These are phyloP conservation scores for Plasmodium yoelii DNA, from an alignment of 169 alveolate species.

Conservation along the genomic window DNA sequence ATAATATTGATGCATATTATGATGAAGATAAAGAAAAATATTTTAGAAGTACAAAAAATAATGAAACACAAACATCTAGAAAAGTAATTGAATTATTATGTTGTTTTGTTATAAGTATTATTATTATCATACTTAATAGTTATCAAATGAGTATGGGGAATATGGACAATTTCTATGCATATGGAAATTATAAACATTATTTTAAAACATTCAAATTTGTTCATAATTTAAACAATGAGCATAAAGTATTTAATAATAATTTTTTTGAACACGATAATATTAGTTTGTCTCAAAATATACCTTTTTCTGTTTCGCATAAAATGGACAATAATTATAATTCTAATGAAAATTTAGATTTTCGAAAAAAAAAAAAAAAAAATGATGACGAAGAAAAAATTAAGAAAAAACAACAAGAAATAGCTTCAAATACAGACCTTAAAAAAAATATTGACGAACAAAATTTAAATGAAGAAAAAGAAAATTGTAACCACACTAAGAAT, in stretches of 20 bases:
- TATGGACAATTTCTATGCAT: slow-evolving; percentile 41
- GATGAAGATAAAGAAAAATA: slow-evolving; percentile 75
- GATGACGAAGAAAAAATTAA: background rate
- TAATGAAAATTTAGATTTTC: background rate
- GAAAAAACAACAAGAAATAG: background rate
- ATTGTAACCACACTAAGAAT: background rate
- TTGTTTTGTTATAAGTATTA: slow-evolving; percentile 44
- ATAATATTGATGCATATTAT: slow-evolving; percentile 73
- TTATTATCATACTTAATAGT: slow-evolving; percentile 55
- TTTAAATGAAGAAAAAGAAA: background rate
- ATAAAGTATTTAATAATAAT: background rate
- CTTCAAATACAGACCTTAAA: background rate
- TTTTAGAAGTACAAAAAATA: slow-evolving; percentile 59
- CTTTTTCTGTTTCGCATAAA: background rate
- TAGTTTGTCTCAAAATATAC: background rate
- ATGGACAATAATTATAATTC: slow-evolving; percentile 1
- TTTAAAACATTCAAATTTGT: slow-evolving; percentile 6
- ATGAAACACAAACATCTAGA: slow-evolving; percentile 42
- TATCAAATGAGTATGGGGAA: slow-evolving; percentile 71
- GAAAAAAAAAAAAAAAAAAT: background rate
- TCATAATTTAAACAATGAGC: background rate
- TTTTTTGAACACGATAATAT: background rate
- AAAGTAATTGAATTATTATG: slow-evolving; percentile 51
- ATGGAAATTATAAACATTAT: slow-evolving; percentile 38
- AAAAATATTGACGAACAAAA: background rate